Percentiles rank a stretch among this genome's conserved stretches.
These are phyloP conservation scores for Setomelanomma holmii DNA, from an alignment of 2,329 filamentous ascomycete genomes.

Conservation along the genomic window DNA sequence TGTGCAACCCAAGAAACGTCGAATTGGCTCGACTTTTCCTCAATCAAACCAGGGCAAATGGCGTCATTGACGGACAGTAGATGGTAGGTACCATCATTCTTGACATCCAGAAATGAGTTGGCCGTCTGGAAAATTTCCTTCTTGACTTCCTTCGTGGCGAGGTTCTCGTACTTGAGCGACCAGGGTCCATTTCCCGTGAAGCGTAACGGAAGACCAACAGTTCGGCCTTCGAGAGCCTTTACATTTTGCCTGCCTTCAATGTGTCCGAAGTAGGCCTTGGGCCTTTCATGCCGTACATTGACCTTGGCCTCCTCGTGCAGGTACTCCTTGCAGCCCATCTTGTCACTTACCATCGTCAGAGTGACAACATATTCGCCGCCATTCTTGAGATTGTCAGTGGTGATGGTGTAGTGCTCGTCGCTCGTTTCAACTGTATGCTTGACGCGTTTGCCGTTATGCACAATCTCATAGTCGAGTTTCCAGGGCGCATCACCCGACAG, in stretches of 20 bases:
- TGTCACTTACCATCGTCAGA: slow-evolving; percentile 85
- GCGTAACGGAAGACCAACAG: slow-evolving; percentile 78
- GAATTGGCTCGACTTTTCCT: slow-evolving; percentile 75
- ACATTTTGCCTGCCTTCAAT: slow-evolving; percentile 80
- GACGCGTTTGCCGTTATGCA: slow-evolving; percentile 85
- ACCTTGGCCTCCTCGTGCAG: slow-evolving; percentile 86
- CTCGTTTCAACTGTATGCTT: slow-evolving; percentile 72
- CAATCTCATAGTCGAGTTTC: slow-evolving; percentile 87
- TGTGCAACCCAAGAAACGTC: slow-evolving; percentile 85
- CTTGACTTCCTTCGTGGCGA: slow-evolving; percentile 57
- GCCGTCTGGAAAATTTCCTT: slow-evolving; percentile 59
- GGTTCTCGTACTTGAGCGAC: slow-evolving; percentile 77
- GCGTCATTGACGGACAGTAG: slow-evolving; percentile 78
- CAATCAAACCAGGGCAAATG: slow-evolving; percentile 82
- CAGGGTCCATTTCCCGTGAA: slow-evolving; percentile 87
- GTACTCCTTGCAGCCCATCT: slow-evolving; percentile 83
- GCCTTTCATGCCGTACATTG: slow-evolving; percentile 84
- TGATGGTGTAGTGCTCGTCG: slow-evolving; percentile 70
- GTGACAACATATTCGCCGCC: slow-evolving; percentile 92
- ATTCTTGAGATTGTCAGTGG: slow-evolving; percentile 74
- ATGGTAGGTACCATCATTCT: slow-evolving; percentile 76
- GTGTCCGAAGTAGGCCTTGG: slow-evolving; percentile 83
- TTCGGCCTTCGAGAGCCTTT: slow-evolving; percentile 77
- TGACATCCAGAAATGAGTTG: slow-evolving; percentile 75
- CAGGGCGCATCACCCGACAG: slow-evolving; percentile 87